Base-by-base conservation (phyloP, 2,329 filamentous ascomycete genomes). In the Bipolaris cookei region DNA sequence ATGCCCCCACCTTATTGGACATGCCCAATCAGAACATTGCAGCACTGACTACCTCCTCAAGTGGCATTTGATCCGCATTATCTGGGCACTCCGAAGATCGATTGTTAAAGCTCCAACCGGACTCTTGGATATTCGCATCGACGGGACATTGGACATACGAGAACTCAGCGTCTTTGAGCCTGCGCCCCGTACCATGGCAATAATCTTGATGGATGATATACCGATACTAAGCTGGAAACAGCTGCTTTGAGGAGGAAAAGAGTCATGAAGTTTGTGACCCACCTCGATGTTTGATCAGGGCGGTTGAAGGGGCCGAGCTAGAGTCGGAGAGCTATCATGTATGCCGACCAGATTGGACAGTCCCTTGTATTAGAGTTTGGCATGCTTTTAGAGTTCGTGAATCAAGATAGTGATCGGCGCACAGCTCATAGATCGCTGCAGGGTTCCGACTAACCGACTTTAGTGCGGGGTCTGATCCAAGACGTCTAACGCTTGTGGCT, bases 401-500 rank as follows among this genome's bases (percentile, higher is more conserved):
- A 42, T n/a, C 20, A 23, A n/a, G 20, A 7, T 13, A 10, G 5
- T 5, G 23, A 28, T 16, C 8, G 30, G 38, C n/a, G 38, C 30
- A 11, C 14, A 13, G 7, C 37, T 23, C 11, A 21, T 16, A 21
- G 45, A 55, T 51, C 52, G 30, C 46, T 51, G 52, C 52, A 55
- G 52, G 46, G 46, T 20, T 34, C 25, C 21, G 25, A 11, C n/a
- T 48, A 30, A 34, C 30, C 16, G n/a, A 10, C n/a, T n/a, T n/a
- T 44, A 21, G 44, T 11, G 37, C 28, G 28, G 38, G 4, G 4
- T 34, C 4, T 10, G 14, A 23, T 46, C 4, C 10, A 5, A 16
- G 14, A 20, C 2, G 20, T 35, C 18, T 7, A 4, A n/a, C 20
- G 14, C 13, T 37, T 18, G 21, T n/a, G 34, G 45, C 34, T 37